phyloP scores from a whole-genome alignment of 768 basidiomycete species.

The Galerina marginata region DNA sequence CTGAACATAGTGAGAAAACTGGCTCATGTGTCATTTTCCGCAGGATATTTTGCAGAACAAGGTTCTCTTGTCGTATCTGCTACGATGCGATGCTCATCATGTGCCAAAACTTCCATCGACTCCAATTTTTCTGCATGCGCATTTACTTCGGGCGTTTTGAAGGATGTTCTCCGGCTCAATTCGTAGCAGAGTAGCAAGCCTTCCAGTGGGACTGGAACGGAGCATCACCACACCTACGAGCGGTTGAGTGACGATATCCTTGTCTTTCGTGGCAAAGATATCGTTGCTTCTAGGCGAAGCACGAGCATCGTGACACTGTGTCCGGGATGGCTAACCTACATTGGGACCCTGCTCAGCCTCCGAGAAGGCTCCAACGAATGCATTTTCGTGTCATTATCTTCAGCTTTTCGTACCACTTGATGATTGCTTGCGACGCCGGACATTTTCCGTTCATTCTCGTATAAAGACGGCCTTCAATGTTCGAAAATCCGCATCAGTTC shows the following conservation, averaged over 20 bases:
- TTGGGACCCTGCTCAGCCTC: neutral
- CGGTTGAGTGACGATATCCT: no score
- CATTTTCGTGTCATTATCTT: neutral
- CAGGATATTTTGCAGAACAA: no score
- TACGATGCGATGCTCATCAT: neutral
- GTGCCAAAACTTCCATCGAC: neutral
- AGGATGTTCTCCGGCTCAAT: conserved; percentile 3
- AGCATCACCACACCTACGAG: no score
- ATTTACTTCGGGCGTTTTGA: conserved; percentile 7
- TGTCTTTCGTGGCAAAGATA: neutral
- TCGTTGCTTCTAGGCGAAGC: conserved; percentile 1
- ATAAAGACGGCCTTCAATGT: conserved; percentile 20
- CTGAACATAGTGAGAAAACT: no score
- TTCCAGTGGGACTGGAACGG: neutral
- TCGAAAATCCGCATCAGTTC: conserved; percentile 21
- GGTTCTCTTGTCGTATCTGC: neutral
- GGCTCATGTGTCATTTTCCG: no score
- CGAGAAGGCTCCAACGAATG: conserved; percentile 1
- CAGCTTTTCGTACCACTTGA: neutral
- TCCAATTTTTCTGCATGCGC: conserved; percentile 2
- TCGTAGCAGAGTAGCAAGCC: neutral
- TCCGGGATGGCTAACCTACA: neutral
- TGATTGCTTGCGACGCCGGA: conserved; percentile 20
- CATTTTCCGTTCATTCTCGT: conserved; percentile 25
- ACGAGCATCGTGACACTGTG: conserved; percentile 1